phyloP scores from a whole-genome alignment of 2,329 filamentous ascomycete genomes.

The Trichoderma sp. region DNA sequence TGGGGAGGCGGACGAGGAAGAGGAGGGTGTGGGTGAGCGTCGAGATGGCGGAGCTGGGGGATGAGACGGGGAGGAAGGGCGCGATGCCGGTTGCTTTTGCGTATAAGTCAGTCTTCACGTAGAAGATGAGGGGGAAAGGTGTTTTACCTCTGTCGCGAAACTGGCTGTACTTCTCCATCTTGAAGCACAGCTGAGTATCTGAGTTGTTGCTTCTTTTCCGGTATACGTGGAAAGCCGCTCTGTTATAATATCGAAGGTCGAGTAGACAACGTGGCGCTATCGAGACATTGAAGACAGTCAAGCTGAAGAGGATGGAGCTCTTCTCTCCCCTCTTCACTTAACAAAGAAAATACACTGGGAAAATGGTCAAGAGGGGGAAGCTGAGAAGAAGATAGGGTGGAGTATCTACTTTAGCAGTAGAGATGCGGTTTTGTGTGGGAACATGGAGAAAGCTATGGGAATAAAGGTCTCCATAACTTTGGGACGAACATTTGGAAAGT shows the following conservation, averaged over 20 bases:
- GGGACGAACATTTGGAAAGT: neutral
- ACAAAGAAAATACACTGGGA: neutral
- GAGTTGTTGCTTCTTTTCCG: neutral
- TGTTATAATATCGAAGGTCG: neutral
- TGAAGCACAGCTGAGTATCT: slow-evolving; percentile 7
- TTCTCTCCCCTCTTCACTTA: slow-evolving; percentile 15
- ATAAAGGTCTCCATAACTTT: slow-evolving; percentile 10
- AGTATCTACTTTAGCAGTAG: neutral
- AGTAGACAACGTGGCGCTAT: slow-evolving; percentile 8
- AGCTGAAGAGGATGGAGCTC: slow-evolving; percentile 2
- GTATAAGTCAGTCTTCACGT: neutral
- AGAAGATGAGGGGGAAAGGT: neutral
- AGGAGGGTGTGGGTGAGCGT: slow-evolving; percentile 68
- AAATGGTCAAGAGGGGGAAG: neutral
- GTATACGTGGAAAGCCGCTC: neutral
- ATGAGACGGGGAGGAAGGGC: slow-evolving; percentile 83
- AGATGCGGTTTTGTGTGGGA: neutral
- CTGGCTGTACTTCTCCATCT: slow-evolving; percentile 94
- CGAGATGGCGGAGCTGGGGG: slow-evolving; percentile 63
- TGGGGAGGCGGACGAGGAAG: slow-evolving; percentile 77
- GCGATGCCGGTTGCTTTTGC: slow-evolving; percentile 85
- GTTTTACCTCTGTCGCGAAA: slow-evolving; percentile 82
- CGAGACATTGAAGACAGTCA: slow-evolving; percentile 20
- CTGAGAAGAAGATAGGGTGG: neutral
- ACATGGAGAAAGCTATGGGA: neutral